Percentiles rank a stretch among this genome's conserved stretches.
These are phyloP conservation scores for Rhododendron griersonianum DNA, from an alignment of 148 eudicot species.

Conservation along the genomic window DNA sequence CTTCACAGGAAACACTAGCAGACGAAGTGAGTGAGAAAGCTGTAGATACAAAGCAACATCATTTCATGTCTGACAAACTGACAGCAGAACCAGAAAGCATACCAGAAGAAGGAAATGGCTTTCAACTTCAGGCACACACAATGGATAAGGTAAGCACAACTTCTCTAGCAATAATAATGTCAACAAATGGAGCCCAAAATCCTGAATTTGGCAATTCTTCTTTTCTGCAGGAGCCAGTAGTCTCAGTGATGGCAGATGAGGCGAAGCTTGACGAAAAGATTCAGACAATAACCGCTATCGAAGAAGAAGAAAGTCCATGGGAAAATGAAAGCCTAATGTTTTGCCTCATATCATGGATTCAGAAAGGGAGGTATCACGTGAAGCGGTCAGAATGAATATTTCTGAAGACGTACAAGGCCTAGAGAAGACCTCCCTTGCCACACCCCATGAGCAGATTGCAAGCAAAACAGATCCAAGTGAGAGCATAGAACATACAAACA, in stretches of 20 bases:
- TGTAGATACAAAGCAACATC: not conserved
- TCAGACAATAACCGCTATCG: slow-evolving; percentile 11
- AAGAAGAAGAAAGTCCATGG: slow-evolving; percentile 13
- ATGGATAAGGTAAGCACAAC: slow-evolving; percentile 23
- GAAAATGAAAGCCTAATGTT: slow-evolving; percentile 14
- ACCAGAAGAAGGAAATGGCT: slow-evolving; percentile 11
- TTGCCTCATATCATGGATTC: slow-evolving; percentile 18
- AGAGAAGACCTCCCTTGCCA: slow-evolving; percentile 11
- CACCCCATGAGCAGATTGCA: slow-evolving; percentile 18
- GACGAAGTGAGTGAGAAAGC: slow-evolving; percentile 5
- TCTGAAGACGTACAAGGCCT: slow-evolving; percentile 12
- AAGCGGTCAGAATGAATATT: slow-evolving; percentile 7
- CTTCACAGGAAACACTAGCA: slow-evolving; percentile 10
- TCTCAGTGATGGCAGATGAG: not conserved
- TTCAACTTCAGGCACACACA: slow-evolving; percentile 3
- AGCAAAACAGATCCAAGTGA: slow-evolving; percentile 9
- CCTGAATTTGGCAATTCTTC: not conserved
- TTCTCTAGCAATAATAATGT: not conserved
- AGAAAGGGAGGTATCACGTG: not conserved
- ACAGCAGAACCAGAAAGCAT: slow-evolving; percentile 1
- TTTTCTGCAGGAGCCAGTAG: slow-evolving; percentile 25
- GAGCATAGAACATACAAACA: slow-evolving; percentile 7
- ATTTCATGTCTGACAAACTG: not conserved
- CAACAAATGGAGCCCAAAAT: not conserved
- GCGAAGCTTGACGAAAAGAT: slow-evolving; percentile 11